Evolutionary conservation across 2,329 filamentous ascomycete genomes (phyloP).

Genomic region (Aspergillus vadensis): DNA sequence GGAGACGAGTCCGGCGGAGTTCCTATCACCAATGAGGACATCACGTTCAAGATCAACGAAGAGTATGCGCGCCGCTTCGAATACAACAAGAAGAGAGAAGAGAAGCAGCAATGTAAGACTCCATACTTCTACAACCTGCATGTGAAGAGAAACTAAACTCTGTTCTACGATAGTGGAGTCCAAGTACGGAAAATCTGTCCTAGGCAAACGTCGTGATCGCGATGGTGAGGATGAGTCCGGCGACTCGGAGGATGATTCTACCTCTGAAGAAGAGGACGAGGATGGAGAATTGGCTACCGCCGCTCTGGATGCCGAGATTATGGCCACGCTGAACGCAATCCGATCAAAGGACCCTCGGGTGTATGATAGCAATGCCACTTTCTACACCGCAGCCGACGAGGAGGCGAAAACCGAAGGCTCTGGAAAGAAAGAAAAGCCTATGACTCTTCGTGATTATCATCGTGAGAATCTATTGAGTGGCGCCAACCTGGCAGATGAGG

Average conservation of each 20-base stretch:
- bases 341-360: constrained; percentile 87
- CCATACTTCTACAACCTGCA: neutral
- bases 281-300: constrained; percentile 87
- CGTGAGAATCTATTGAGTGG: constrained; percentile 83
- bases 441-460: constrained; percentile 88
- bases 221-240: constrained; percentile 49
- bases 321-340: constrained; percentile 83
- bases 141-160: neutral
- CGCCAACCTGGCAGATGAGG: constrained; percentile 59
- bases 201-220: constrained; percentile 41
- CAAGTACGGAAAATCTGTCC: constrained; percentile 65
- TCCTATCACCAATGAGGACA: constrained; percentile 32
- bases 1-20: constrained; percentile 46
- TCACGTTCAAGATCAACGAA: constrained; percentile 77
- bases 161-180: constrained; percentile 69
- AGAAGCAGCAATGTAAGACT: constrained; percentile 60
- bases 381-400: constrained; percentile 70
- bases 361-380: constrained; percentile 77
- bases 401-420: constrained; percentile 40
- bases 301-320: constrained; percentile 82
- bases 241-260: constrained; percentile 67
- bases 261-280: constrained; percentile 79
- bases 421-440: constrained; percentile 74
- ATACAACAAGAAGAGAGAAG: constrained; percentile 95
- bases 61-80: constrained; percentile 89